Evolutionary conservation across 768 basidiomycete genomes (phyloP), one percentile per base, ranked within the genome.

Genomic region (Sporobolomyces phaffii): DNA sequence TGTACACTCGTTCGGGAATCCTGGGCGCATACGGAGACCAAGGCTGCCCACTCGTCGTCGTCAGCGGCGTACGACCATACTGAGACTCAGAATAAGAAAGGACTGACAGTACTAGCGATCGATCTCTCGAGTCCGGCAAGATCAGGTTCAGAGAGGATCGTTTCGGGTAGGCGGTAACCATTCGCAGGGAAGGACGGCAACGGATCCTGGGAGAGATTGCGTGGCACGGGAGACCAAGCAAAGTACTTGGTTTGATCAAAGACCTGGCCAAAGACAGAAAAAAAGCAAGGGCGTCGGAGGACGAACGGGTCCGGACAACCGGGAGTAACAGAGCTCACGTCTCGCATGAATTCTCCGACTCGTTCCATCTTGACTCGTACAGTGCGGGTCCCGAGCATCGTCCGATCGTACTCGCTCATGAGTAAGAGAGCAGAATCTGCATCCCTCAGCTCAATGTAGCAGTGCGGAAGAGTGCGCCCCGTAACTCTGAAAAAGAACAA

Each of bases 381-480:
- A 22, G 58, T 72, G 9, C 70, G 54, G 41, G 57, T 48, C 26
- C 62, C 65, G 20, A 72, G 62, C 5, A 18, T 9, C n/a, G 26
- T 24, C 18, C 65, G 53, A 40, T 72, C 70, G 44, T 28, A 41
- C 5, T 14, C 13, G 7, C 0, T 7, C 33, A 71, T 48, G 29
- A 67, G n/a, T 8, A 45, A 22, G 17, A 34, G 2, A 2, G 59
- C 70, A 7, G 29, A n/a, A 1, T 29, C 43, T 18, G 22, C 2
- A 14, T 49, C 45, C n/a, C 17, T 22, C 17, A 52, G 34, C 45
- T 68, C 65, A 56, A 72, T 29, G 62, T 72, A 72, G 62, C 65
- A 68, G 47, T 72, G 70, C 29, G 70, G 70, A 18, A 72, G 65
- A 9, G 70, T 72, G 10, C 70, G 65, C 3, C 65, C 70, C 14